Base-by-base conservation (phyloP, 495 filamentous ascomycete genomes). In the Hypoxylon fragiforme region DNA sequence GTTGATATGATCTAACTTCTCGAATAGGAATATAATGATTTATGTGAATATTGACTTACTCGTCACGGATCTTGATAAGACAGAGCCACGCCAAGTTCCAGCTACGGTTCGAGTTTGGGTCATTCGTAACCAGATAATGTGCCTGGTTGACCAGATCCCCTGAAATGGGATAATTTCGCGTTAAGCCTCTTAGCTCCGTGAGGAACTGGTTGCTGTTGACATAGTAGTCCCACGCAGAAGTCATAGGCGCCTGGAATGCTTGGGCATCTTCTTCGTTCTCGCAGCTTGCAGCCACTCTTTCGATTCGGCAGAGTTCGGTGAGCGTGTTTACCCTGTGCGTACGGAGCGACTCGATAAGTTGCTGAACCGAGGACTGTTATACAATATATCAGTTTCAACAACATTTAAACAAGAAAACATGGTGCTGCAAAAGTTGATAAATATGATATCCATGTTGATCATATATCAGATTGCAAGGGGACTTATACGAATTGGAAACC, bases 1-100 rank as follows among this genome's bases (percentile, higher is more conserved):
- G 35, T 12, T 30, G 44, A 50, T 19, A 9, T 50, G 12, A 54
- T 45, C 40, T n/a, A n/a, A n/a, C n/a, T n/a, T n/a, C n/a, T n/a
- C n/a, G n/a, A n/a, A n/a, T n/a, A n/a, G n/a, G n/a, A n/a, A n/a
- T n/a, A n/a, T n/a, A 46, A 36, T 42, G 53, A n/a, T 59, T 56
- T 26, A 28, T 50, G 4, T 34, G 3, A 2, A 3, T n/a, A n/a
- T 12, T n/a, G 43, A 79, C 85, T 69, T 70, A 88, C 85, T 86
- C 81, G 48, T 80, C 81, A 34, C 78, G 72, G 24, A 90, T 81
- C 56, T 88, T 89, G 11, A 67, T 71, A n/a, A 91, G 71, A 21
- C 87, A 81, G 28, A 90, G 71, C 87, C 88, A 91, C 34, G 83
- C 88, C 64, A 85, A 78, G 57, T 91, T 91, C 86, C 88, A 91